phyloP scores from a whole-genome alignment of 2,329 filamentous ascomycete species.

The Domatiomyces catenatus region DNA sequence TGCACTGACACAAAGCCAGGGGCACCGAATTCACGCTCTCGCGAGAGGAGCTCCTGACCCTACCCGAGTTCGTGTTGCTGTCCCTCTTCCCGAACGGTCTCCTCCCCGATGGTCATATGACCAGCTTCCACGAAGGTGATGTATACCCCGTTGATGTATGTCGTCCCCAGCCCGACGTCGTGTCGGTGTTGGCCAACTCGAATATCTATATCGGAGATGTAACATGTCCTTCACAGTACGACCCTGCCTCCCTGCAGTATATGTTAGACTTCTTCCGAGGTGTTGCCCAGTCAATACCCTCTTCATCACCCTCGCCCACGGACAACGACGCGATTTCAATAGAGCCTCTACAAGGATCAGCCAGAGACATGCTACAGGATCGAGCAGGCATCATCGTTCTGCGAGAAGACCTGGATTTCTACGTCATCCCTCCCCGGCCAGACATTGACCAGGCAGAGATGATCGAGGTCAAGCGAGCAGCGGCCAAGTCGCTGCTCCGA shows the following conservation, averaged over 20 bases:
- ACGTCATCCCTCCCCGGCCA: slow-evolving; percentile 73
- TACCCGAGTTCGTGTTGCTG: slow-evolving; percentile 91
- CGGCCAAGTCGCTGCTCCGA: slow-evolving; percentile 64
- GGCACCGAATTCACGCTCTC: slow-evolving; percentile 89
- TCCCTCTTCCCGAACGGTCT: slow-evolving; percentile 98
- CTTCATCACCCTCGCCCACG: slow-evolving; percentile 51
- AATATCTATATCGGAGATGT: slow-evolving; percentile 33
- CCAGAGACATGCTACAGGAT: slow-evolving; percentile 66
- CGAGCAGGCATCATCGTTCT: slow-evolving; percentile 93
- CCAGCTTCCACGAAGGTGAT: slow-evolving; percentile 79
- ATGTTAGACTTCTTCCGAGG: slow-evolving; percentile 98
- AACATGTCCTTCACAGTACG: slow-evolving; percentile 56
- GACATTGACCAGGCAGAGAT: slow-evolving; percentile 81
- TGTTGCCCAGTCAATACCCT: slow-evolving; percentile 89
- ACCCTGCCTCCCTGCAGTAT: slow-evolving; percentile 88
- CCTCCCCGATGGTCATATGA: slow-evolving; percentile 91
- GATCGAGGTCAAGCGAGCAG: slow-evolving; percentile 89
- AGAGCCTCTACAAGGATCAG: slow-evolving; percentile 55
- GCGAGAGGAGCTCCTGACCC: slow-evolving; percentile 80
- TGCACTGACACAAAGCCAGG: slow-evolving; percentile 35
- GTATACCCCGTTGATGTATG: slow-evolving; percentile 94
- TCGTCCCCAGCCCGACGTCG: slow-evolving; percentile 21
- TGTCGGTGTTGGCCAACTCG: slow-evolving; percentile 17
- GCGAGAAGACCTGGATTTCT: slow-evolving; percentile 92
- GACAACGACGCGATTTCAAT: slow-evolving; percentile 49